These are phyloP conservation scores for Evernia prunastri DNA, from an alignment of 495 filamentous ascomycete species.

Conservation along the genomic window DNA sequence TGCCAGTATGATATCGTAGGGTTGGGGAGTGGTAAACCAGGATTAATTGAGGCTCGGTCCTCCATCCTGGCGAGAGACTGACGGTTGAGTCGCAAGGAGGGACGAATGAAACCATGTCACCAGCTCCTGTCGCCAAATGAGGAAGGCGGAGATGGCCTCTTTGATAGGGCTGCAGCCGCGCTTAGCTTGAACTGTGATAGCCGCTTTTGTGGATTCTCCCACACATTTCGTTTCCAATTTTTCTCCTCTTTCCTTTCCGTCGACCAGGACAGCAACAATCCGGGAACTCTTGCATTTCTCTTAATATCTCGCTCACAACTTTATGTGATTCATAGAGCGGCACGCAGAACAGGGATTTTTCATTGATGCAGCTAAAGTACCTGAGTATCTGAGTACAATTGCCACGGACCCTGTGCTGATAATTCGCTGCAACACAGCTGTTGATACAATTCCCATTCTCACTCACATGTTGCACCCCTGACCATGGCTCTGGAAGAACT, in stretches of 20 bases:
- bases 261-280: not conserved
- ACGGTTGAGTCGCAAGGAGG: not conserved
- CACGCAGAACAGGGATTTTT: conserved; percentile 1
- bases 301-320: too few relatives aligned
- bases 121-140: not conserved
- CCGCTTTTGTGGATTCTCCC: not conserved
- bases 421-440: not conserved
- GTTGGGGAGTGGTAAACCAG: conserved; percentile 45
- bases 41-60: conserved; percentile 26
- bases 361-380: conserved; percentile 11
- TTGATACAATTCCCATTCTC: conserved; percentile 2
- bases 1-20: conserved; percentile 71
- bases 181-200: not conserved
- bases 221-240: not conserved
- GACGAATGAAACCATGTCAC: not conserved
- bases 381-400: not conserved
- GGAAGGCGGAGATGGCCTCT: not conserved
- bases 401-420: conserved; percentile 7
- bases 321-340: not conserved
- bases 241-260: not conserved
- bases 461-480: not conserved
- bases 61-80: conserved; percentile 30
- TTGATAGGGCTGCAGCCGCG: conserved; percentile 5
- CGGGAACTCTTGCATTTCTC: not conserved
- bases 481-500: not conserved